Percentiles rank a stretch among this genome's conserved stretches.
Evolutionary conservation across 805 yeast species (phyloP).

Genomic region (Lachancea fermentati): DNA sequence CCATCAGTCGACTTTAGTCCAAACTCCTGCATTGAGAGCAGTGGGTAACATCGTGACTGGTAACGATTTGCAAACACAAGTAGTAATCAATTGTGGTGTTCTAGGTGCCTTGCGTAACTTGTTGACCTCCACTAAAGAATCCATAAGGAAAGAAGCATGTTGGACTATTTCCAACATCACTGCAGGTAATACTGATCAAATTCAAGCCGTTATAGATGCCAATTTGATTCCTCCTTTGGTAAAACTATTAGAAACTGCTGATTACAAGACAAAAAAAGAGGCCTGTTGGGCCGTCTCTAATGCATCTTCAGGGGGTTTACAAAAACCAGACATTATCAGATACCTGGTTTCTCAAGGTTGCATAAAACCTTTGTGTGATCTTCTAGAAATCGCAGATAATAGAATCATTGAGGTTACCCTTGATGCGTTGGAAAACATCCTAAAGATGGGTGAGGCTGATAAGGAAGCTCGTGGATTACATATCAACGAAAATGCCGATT

Average conservation of each 20-base stretch:
- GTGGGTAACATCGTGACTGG: constrained; percentile 98
- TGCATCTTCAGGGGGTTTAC: constrained; percentile 92
- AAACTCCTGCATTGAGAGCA: constrained; percentile 95
- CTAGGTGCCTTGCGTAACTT: constrained; percentile 77
- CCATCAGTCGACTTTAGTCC: constrained; percentile 79
- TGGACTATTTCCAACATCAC: constrained; percentile 98
- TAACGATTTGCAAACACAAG: constrained; percentile 91
- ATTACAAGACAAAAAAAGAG: constrained; percentile 94
- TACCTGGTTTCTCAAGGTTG: constrained; percentile 93
- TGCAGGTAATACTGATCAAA: constrained; percentile 93
- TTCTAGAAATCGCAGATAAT: constrained; percentile 80
- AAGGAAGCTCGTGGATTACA: constrained; percentile 66
- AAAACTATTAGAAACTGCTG: constrained; percentile 73
- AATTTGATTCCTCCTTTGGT: constrained; percentile 90
- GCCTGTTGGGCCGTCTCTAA: constrained; percentile 99
- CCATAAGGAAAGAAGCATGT: constrained; percentile 94
- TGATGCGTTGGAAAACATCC: constrained; percentile 90
- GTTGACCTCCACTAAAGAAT: constrained; percentile 79
- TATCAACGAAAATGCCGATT: constrained; percentile 82
- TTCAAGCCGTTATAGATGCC: constrained; percentile 93
- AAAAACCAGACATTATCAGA: constrained; percentile 88
- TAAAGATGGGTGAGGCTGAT: constrained; percentile 91
- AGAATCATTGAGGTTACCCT: constrained; percentile 91
- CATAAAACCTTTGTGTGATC: constrained; percentile 93
- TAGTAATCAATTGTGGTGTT: constrained; percentile 89